Conservation (phyloP, 768 basidiomycete genomes). For the Trametes gibbosa region DNA sequence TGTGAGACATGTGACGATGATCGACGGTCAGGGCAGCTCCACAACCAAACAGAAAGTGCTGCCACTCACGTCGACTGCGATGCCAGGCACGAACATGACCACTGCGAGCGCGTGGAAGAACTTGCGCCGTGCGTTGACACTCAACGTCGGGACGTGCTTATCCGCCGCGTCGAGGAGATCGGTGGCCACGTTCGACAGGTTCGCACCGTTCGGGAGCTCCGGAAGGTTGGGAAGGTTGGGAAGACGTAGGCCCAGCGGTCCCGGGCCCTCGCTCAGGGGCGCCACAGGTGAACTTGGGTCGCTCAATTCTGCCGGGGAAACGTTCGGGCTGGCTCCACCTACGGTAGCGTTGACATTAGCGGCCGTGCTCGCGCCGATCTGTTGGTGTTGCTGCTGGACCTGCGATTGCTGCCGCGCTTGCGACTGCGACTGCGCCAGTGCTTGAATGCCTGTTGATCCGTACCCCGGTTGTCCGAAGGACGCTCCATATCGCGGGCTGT, state of each 20-base stretch:
- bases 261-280: constrained; percentile 21
- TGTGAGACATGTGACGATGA: constrained; percentile 34
- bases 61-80: constrained; percentile 75
- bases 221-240: constrained; percentile 42
- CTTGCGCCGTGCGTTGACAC: constrained; percentile 90
- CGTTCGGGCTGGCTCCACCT: constrained; percentile 12
- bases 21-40: not conserved
- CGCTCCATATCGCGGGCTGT: constrained; percentile 15
- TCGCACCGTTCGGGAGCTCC: constrained; percentile 45
- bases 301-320: constrained; percentile 20
- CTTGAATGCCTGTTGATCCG: not conserved
- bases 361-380: not conserved
- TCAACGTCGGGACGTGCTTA: constrained; percentile 85
- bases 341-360: not conserved
- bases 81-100: constrained; percentile 94
- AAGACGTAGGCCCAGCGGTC: constrained; percentile 32
- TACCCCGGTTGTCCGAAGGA: constrained; percentile 1
- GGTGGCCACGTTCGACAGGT: constrained; percentile 56
- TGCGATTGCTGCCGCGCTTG: not conserved
- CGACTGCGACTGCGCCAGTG: not conserved
- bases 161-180: constrained; percentile 81
- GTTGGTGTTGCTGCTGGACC: not conserved
- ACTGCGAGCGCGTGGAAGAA: constrained; percentile 97
- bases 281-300: too few species aligned
- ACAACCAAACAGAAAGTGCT: not conserved